phyloP scores from a whole-genome alignment of 495 filamentous ascomycete species.

The Bryoglossum gracile region DNA sequence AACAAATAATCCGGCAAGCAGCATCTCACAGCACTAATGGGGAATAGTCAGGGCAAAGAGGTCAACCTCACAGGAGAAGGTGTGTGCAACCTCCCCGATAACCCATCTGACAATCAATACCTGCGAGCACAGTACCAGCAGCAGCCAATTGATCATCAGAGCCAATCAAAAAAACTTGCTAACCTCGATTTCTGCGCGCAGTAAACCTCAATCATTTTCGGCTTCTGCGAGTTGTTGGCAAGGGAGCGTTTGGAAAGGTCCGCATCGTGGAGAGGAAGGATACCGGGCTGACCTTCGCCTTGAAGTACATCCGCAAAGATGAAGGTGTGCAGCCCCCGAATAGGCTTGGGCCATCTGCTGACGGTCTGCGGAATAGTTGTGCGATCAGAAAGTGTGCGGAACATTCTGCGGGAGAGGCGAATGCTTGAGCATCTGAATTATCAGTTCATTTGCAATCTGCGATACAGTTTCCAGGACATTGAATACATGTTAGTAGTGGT shows the following conservation, averaged over 20 bases:
- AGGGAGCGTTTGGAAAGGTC: constrained; percentile 97
- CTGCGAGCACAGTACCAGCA: too few species aligned
- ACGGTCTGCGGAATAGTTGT: constrained; percentile 58
- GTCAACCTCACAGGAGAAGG: constrained; percentile 89
- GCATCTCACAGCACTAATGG: constrained; percentile 49
- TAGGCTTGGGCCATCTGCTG: constrained; percentile 7
- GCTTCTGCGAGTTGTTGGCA: constrained; percentile 88
- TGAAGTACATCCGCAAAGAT: constrained; percentile 99
- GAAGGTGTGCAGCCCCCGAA: constrained; percentile 60
- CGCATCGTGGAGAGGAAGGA: constrained; percentile 98
- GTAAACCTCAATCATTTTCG: constrained; percentile 98
- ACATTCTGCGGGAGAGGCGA: constrained; percentile 92
- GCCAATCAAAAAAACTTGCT: not conserved
- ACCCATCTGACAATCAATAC: not conserved
- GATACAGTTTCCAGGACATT: constrained; percentile 98
- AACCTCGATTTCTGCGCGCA: constrained; percentile 27
- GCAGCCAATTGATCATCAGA: too few species aligned
- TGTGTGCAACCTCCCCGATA: constrained; percentile 37
- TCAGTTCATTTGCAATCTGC: constrained; percentile 95
- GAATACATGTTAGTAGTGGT: constrained; percentile 74
- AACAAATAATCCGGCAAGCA: not conserved
- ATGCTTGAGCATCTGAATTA: constrained; percentile 99
- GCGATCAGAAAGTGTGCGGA: constrained; percentile 92
- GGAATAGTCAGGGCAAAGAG: constrained; percentile 89
- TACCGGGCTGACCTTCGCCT: constrained; percentile 74